Evolutionary conservation across 179 eudicot species (phyloP).

Genomic region (Monotropa hypopitys): DNA sequence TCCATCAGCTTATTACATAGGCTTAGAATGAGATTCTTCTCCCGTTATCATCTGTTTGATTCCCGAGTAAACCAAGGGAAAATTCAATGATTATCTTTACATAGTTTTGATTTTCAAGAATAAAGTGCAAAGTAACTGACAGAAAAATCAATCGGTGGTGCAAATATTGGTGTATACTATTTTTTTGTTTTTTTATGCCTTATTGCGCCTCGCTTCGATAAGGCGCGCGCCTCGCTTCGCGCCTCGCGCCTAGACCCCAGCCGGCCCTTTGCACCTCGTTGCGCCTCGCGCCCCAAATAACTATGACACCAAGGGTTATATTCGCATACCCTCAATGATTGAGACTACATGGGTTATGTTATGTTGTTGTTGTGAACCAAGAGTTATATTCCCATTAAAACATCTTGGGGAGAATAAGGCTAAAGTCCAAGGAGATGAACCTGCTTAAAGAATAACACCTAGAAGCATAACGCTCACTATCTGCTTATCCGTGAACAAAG

Average conservation of each 20-base stretch:
- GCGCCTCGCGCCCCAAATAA: too few species aligned
- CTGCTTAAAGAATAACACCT: not conserved
- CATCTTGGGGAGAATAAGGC: not conserved
- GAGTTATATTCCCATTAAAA: not conserved
- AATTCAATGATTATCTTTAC: not conserved
- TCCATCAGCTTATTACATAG: not conserved
- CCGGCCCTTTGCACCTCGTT: too few species aligned
- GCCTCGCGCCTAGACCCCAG: too few species aligned
- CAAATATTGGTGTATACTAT: too few species aligned
- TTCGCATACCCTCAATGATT: too few species aligned
- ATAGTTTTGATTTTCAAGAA: not conserved
- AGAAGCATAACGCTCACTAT: not conserved
- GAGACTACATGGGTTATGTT: too few species aligned
- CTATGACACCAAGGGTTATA: too few species aligned
- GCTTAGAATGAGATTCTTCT: not conserved
- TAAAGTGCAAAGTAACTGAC: not conserved
- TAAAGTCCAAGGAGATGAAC: not conserved
- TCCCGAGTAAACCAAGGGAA: not conserved
- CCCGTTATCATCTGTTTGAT: not conserved
- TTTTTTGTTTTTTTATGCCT: too few species aligned
- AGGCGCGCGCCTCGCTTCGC: too few species aligned
- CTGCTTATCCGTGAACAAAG: not conserved
- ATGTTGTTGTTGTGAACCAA: too few species aligned
- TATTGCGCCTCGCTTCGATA: too few species aligned
- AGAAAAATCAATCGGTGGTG: too few species aligned